Evolutionary conservation across 805 yeast genomes (phyloP), one percentile per base, ranked within the genome.

Genomic region (Myxozyma kluyveri): DNA sequence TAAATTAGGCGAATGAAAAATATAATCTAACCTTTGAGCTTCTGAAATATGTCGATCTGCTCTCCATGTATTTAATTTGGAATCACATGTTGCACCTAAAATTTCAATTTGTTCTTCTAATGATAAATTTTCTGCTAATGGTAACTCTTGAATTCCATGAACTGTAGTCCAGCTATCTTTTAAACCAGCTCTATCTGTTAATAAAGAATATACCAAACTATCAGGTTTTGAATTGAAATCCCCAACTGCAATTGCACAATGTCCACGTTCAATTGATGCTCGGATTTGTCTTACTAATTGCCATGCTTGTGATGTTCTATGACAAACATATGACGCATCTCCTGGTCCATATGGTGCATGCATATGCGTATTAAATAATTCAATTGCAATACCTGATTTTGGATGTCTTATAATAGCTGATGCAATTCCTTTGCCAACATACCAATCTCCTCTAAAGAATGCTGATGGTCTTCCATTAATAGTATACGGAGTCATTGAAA

Each of bases 241-340:
- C 2, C 99, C 99, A 29, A 90, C 96, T 47, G 89, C 81, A 27
- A 93, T 77, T 0, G 87, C 91, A 0, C 90, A 84, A 66, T 88
- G 85, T 0, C 97, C 96, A 0, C 91, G 84, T 49, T 73, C 74
- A 41, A 75, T 74, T 42, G 90, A 76, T 33, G 82, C 68, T 17
- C 75, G 75, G 0, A 86, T 81, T 32, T 89, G 54, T 46, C 80
- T 78, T 31, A 93, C 77, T 66, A 93, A 79, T 66, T 90, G 96
- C 98, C 98, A 93, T 0, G 98, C 97, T 69, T 93, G 99, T 52
- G 93, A 80, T 0, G 96, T 83, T 44, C 99, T 74, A 65, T 93
- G 98, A 61, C 96, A 86, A 2, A 82, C 74, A 65, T 93, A 93
- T 2, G 90, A 85, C 1, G 95, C 95, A 67, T 89, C 96, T 1